phyloP scores from a whole-genome alignment of 176 grass and related monocot genomes.

The Luzula sylvatica region DNA sequence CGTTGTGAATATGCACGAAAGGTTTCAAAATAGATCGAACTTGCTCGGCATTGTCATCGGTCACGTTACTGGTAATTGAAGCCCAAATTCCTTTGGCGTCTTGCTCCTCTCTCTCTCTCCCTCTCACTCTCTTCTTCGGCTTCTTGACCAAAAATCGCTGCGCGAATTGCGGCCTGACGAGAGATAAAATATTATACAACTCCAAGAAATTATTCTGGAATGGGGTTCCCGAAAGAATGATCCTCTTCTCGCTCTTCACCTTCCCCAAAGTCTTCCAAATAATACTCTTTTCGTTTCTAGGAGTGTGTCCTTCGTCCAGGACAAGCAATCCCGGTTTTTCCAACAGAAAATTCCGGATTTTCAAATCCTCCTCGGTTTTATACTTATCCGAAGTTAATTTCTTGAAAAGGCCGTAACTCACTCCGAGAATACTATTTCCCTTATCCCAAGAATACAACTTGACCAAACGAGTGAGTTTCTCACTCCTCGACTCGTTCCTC shows the following conservation, averaged over 20 bases:
- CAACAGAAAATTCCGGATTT: constrained; percentile 57
- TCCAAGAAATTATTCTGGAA: constrained; percentile 93
- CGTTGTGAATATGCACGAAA: constrained; percentile 87
- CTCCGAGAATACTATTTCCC: constrained; percentile 61
- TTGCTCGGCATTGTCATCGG: constrained; percentile 72
- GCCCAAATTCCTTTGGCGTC: constrained; percentile 71
- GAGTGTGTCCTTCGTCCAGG: constrained; percentile 92
- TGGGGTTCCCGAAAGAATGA: no score
- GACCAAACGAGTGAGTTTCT: constrained; percentile 52
- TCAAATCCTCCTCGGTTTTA: constrained; percentile 40
- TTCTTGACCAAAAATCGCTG: constrained; percentile 60
- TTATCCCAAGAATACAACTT: constrained; percentile 73
- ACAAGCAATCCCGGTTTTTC: constrained; percentile 80
- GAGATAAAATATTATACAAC: constrained; percentile 84
- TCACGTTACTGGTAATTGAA: constrained; percentile 77
- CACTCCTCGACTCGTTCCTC: constrained; percentile 49
- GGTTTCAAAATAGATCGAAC: constrained; percentile 73
- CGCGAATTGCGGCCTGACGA: constrained; percentile 75
- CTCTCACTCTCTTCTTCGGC: constrained; percentile 20
- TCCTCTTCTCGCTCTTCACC: constrained; percentile 63
- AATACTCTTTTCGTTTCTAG: constrained; percentile 61
- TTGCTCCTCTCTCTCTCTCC: constrained; percentile 23
- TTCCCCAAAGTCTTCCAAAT: constrained; percentile 81
- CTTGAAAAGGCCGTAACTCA: constrained; percentile 77
- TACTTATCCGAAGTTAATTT: constrained; percentile 46